These are phyloP conservation scores for Erigeron canadensis DNA, from an alignment of 129 eudicot species.

Conservation along the genomic window DNA sequence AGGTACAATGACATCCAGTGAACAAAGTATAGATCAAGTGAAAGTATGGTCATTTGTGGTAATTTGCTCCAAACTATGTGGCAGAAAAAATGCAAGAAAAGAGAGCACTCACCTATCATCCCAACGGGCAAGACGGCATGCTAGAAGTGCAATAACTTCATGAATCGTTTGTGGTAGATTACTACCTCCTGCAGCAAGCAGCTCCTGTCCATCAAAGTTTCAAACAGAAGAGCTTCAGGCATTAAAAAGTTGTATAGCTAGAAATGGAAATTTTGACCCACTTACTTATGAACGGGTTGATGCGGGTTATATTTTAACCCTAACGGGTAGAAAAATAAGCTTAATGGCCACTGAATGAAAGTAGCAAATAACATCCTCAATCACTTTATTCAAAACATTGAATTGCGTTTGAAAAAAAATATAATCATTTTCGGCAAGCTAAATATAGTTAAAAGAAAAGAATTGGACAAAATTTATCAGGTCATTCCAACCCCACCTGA, in stretches of 20 bases:
- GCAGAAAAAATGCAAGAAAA: constrained; percentile 11
- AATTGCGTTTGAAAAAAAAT: neutral
- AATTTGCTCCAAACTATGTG: neutral
- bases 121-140: constrained; percentile 77
- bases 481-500: neutral
- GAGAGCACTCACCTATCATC: constrained; percentile 53
- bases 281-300: neutral
- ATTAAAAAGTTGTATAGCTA: neutral
- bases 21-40: neutral
- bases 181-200: constrained; percentile 63
- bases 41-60: neutral
- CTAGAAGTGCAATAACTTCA: constrained; percentile 70
- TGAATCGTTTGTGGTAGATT: constrained; percentile 58
- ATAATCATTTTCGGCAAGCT: neutral
- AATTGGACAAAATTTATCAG: neutral
- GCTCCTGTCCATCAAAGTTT: constrained; percentile 42
- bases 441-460: neutral
- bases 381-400: neutral
- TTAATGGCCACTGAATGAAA: neutral
- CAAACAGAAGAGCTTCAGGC: neutral
- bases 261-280: neutral
- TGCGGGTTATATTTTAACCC: neutral
- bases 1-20: neutral
- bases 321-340: neutral
- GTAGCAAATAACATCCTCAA: neutral